phyloP scores from a whole-genome alignment of 1,139 yeast genomes.

The Taiozyma sp. region DNA sequence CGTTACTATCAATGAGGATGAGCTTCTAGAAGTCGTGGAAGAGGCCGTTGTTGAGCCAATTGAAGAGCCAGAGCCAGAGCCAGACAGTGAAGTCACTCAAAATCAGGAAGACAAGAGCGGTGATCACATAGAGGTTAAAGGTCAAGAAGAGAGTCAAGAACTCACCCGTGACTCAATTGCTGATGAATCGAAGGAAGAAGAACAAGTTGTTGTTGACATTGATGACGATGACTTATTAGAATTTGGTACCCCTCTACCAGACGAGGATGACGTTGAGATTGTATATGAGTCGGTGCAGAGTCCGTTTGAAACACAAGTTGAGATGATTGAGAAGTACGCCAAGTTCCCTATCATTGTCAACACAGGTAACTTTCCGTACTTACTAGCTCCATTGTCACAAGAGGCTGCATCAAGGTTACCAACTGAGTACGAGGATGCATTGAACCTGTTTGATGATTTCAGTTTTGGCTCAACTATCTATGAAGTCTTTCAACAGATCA shows the following conservation, averaged over 20 bases:
- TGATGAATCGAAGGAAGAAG: not conserved
- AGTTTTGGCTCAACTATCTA: conserved; percentile 8
- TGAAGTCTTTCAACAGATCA: conserved; percentile 15
- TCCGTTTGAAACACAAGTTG: not conserved
- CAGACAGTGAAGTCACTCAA: not conserved
- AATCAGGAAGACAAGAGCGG: not conserved
- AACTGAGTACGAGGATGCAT: conserved; percentile 9
- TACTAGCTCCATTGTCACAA: conserved; percentile 14
- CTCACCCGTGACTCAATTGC: not conserved
- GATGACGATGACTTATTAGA: conserved; percentile 1
- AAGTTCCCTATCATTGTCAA: conserved; percentile 15
- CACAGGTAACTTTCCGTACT: conserved; percentile 18
- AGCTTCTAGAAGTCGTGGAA: not conserved
- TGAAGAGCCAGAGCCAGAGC: not conserved
- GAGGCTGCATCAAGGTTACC: conserved; percentile 4
- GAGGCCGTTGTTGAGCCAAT: not conserved
- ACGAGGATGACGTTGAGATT: not conserved
- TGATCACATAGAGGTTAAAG: not conserved
- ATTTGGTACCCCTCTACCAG: not conserved
- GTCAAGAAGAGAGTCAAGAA: not conserved
- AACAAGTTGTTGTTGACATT: not conserved
- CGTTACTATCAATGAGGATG: not conserved
- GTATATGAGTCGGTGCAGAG: not conserved
- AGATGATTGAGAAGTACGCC: not conserved
- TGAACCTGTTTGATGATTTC: conserved; percentile 15